Conservation (phyloP, 257 asterid genomes). For the Solanum paucissectum region DNA sequence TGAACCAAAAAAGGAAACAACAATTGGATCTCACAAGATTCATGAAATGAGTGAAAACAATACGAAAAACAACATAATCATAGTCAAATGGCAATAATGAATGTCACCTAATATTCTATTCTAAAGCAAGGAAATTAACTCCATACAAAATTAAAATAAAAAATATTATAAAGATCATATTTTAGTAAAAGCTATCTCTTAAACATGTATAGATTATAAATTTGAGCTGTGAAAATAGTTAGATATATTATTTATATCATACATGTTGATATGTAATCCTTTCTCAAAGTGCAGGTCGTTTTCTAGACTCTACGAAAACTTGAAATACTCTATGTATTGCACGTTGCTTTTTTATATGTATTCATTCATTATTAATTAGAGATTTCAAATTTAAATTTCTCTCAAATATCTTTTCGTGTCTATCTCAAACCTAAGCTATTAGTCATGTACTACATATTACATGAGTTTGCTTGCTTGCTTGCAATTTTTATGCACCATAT, state of each 20-base stretch:
- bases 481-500: neutral
- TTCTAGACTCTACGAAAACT: neutral
- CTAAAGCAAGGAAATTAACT: neutral
- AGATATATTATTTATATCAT: neutral
- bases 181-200: no score
- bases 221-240: no score
- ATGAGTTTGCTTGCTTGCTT: neutral
- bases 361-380: no score
- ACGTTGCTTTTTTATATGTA: neutral
- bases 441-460: neutral
- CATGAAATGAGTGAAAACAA: neutral
- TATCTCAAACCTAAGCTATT: neutral
- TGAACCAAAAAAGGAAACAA: conserved; percentile 1
- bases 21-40: neutral
- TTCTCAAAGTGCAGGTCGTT: neutral
- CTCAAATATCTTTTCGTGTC: neutral
- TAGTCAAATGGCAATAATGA: neutral
- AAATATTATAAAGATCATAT: no score
- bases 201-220: no score
- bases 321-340: neutral
- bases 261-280: neutral
- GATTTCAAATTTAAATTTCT: no score
- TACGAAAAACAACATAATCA: conserved; percentile 6
- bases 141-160: neutral
- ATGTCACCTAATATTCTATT: neutral